A percentile compares a stretch with the other conserved stretches of the same genome.
These are phyloP conservation scores for Leptographium radiaticola DNA, from an alignment of 2,329 filamentous ascomycete species.

Conservation along the genomic window DNA sequence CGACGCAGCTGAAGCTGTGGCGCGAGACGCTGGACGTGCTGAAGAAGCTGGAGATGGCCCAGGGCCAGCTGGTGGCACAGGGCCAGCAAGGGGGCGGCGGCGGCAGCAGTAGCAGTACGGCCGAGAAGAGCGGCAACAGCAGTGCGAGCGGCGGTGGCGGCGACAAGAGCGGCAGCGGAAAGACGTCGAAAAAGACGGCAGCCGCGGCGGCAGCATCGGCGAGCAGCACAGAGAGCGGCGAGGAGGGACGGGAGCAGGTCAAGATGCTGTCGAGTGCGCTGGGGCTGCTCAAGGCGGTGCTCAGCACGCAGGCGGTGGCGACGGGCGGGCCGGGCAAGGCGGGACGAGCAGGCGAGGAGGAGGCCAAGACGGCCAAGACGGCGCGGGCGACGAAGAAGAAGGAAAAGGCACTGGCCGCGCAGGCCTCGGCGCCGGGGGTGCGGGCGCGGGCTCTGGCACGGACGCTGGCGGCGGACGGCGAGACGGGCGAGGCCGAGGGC, in stretches of 20 bases:
- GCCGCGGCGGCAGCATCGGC: not conserved
- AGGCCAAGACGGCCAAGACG: not conserved
- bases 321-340: not conserved
- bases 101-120: not conserved
- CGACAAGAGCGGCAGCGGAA: not conserved
- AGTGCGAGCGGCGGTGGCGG: not conserved
- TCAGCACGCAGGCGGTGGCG: slow-evolving; percentile 16
- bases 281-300: slow-evolving; percentile 23
- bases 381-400: not conserved
- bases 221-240: not conserved
- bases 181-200: not conserved
- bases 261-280: slow-evolving; percentile 23
- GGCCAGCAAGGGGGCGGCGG: not conserved
- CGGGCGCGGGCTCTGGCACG: not conserved
- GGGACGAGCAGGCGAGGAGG: slow-evolving; percentile 1
- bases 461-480: not conserved
- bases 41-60: slow-evolving; percentile 12
- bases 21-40: slow-evolving; percentile 15
- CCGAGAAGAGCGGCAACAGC: not conserved
- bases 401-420: not conserved
- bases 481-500: no score
- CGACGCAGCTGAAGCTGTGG: slow-evolving; percentile 14
- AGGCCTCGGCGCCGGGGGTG: not conserved
- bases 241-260: slow-evolving; percentile 13
- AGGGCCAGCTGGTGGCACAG: slow-evolving; percentile 7